These are phyloP conservation scores for Leccinellum albellum DNA, from an alignment of 768 basidiomycete species.

Conservation along the genomic window DNA sequence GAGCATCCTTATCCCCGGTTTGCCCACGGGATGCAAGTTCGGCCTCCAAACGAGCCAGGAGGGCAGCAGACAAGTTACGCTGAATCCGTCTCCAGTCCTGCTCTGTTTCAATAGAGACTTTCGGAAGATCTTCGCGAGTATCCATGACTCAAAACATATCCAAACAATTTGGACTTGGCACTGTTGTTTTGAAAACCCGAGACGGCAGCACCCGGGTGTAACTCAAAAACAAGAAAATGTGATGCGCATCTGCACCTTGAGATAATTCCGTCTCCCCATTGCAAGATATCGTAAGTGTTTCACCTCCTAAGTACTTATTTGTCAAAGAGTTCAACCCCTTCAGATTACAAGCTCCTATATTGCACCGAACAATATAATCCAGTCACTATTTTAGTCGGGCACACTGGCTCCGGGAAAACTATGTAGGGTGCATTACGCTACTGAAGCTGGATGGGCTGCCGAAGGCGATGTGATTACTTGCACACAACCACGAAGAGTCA, in stretches of 20 bases:
- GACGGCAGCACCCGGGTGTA: slow-evolving; percentile 77
- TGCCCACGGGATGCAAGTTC: slow-evolving; percentile 40
- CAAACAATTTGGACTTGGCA: too few relatives aligned
- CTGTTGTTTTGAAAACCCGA: slow-evolving; percentile 91
- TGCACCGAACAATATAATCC: slow-evolving; percentile 81
- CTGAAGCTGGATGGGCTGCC: slow-evolving; percentile 82
- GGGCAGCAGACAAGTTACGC: slow-evolving; percentile 47
- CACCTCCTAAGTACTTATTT: background rate
- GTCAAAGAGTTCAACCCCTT: background rate
- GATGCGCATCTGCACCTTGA: slow-evolving; percentile 58
- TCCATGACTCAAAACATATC: slow-evolving; percentile 28
- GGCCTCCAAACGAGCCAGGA: slow-evolving; percentile 44
- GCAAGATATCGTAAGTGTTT: slow-evolving; percentile 69
- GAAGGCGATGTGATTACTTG: slow-evolving; percentile 85
- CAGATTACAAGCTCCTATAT: slow-evolving; percentile 78
- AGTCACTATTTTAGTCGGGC: slow-evolving; percentile 85
- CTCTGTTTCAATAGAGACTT: slow-evolving; percentile 62
- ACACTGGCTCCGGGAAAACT: slow-evolving; percentile 97
- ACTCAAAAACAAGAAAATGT: slow-evolving; percentile 72
- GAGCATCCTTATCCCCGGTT: slow-evolving; percentile 41
- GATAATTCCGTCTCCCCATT: slow-evolving; percentile 72
- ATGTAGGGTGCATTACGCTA: slow-evolving; percentile 38
- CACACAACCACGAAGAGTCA: slow-evolving; percentile 89
- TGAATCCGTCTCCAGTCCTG: slow-evolving; percentile 66
- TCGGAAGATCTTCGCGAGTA: slow-evolving; percentile 41